phyloP scores from a whole-genome alignment of 805 yeast genomes.

The Metschnikowia shivogae region DNA sequence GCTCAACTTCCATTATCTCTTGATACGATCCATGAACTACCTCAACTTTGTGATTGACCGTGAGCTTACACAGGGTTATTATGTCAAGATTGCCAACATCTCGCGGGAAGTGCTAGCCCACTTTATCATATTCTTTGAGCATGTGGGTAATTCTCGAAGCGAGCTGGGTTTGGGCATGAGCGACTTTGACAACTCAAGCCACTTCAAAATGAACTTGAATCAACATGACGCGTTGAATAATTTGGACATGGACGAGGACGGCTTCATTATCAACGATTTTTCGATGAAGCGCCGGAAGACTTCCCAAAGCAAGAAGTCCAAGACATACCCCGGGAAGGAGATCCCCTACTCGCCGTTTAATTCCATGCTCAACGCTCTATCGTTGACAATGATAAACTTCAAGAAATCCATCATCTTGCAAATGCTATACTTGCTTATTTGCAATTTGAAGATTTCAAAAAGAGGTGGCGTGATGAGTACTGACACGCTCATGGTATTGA shows the following conservation, averaged over 20 bases:
- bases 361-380: constrained; percentile 39
- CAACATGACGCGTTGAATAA: constrained; percentile 17
- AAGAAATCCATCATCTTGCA: constrained; percentile 41
- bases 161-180: neutral
- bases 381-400: constrained; percentile 40
- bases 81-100: constrained; percentile 32
- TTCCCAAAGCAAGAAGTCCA: constrained; percentile 16
- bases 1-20: constrained; percentile 39
- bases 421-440: constrained; percentile 39
- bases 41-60: constrained; percentile 38
- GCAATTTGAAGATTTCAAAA: constrained; percentile 35
- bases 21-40: constrained; percentile 41
- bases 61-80: constrained; percentile 34
- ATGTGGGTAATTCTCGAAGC: constrained; percentile 22
- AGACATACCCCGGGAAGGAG: constrained; percentile 11
- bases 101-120: constrained; percentile 37
- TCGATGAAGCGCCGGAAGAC: constrained; percentile 28
- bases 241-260: constrained; percentile 42
- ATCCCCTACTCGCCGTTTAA: constrained; percentile 40
- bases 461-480: constrained; percentile 19
- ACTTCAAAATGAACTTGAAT: constrained; percentile 1
- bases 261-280: constrained; percentile 43
- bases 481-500: constrained; percentile 15
- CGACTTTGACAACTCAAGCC: constrained; percentile 4
- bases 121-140: constrained; percentile 35